These are phyloP conservation scores for Fusarium nurragi DNA, from an alignment of 2,329 filamentous ascomycete species.

Conservation along the genomic window DNA sequence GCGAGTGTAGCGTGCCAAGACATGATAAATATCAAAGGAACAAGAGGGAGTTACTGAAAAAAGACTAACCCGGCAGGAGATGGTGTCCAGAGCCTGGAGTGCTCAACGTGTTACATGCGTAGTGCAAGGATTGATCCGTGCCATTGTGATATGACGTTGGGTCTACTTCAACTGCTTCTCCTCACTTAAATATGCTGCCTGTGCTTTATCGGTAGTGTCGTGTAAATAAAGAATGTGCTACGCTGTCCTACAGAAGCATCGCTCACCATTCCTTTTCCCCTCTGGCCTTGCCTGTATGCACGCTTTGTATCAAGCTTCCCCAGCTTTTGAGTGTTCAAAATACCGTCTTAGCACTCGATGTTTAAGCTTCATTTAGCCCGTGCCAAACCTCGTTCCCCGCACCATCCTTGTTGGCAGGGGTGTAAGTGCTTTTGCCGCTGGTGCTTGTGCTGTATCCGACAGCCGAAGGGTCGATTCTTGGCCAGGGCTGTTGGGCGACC, in stretches of 20 bases:
- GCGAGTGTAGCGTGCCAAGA: constrained; percentile 28
- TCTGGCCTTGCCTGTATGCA: not conserved
- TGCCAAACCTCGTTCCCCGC: not conserved
- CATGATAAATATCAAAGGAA: constrained; percentile 17
- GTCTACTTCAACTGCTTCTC: not conserved
- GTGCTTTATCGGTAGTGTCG: not conserved
- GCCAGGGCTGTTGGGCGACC: not conserved
- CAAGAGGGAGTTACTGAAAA: not conserved
- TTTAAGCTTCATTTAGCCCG: not conserved
- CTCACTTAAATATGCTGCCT: not conserved
- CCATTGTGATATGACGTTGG: not conserved
- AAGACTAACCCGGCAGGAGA: not conserved
- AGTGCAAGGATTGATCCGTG: not conserved
- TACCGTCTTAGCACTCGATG: not conserved
- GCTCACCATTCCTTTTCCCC: no score
- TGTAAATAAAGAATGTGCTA: constrained; percentile 6
- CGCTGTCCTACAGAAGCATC: not conserved
- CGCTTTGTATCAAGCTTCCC: not conserved
- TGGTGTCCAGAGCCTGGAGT: not conserved
- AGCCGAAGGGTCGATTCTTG: not conserved
- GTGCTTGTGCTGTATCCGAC: constrained; percentile 21
- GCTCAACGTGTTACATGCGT: not conserved
- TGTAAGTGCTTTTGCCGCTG: not conserved
- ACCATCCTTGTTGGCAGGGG: not conserved
- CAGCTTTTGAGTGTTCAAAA: not conserved